Percentiles rank a stretch among this genome's conserved stretches.
These are phyloP conservation scores for Phytophthora foliorum DNA, from an alignment of 352 stramenopile species.

Conservation along the genomic window DNA sequence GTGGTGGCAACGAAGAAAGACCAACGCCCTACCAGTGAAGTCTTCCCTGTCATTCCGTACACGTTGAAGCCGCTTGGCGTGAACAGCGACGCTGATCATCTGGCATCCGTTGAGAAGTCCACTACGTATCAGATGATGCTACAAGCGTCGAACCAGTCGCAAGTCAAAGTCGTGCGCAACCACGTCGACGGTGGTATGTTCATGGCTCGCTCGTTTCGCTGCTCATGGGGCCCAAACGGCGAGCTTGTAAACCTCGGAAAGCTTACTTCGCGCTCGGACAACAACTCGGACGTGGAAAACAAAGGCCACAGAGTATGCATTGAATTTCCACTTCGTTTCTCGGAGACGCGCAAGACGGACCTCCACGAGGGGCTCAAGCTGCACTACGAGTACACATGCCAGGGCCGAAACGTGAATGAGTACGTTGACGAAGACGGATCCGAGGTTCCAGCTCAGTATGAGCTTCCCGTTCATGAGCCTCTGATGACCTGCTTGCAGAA, in stretches of 20 bases:
- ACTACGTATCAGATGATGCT: slow-evolving; percentile 80
- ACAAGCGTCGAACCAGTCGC: slow-evolving; percentile 42
- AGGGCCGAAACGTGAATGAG: slow-evolving; percentile 32
- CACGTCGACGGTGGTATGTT: slow-evolving; percentile 75
- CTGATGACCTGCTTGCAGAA: slow-evolving; percentile 70
- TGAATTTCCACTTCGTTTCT: slow-evolving; percentile 59
- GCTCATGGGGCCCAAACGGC: slow-evolving; percentile 82
- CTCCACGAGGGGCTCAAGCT: slow-evolving; percentile 66
- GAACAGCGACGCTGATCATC: slow-evolving; percentile 25
- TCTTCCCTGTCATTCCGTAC: slow-evolving; percentile 47
- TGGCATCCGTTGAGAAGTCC: slow-evolving; percentile 54
- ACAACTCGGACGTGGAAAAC: slow-evolving; percentile 28
- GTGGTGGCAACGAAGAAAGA: slow-evolving; percentile 28
- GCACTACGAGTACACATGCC: slow-evolving; percentile 63
- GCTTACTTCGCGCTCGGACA: slow-evolving; percentile 39
- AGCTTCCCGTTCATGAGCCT: slow-evolving; percentile 55
- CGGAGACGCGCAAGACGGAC: slow-evolving; percentile 45
- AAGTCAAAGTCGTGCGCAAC: slow-evolving; percentile 53
- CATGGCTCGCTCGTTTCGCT: slow-evolving; percentile 84
- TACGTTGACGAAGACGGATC: slow-evolving; percentile 41
- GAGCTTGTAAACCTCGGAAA: slow-evolving; percentile 76
- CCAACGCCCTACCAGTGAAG: slow-evolving; percentile 40
- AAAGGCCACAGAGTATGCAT: slow-evolving; percentile 47
- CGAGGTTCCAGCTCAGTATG: slow-evolving; percentile 48
- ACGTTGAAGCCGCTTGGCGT: slow-evolving; percentile 42